A percentile compares a stretch with the other conserved stretches of the same genome.
Evolutionary conservation across 164 flowering plant species (phyloP).

Genomic region (Piper longum): DNA sequence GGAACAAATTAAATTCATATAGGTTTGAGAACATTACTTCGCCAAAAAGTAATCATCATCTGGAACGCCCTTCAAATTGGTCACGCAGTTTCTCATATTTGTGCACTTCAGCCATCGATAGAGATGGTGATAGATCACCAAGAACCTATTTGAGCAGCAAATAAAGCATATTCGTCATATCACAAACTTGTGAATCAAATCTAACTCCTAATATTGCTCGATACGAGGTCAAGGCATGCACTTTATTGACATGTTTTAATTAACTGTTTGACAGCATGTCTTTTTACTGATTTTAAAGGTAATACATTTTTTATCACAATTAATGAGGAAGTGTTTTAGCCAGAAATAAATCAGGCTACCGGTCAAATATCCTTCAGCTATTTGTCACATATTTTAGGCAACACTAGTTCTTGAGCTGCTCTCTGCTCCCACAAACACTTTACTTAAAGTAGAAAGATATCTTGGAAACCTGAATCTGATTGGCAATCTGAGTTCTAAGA

Average conservation of each 20-base stretch:
- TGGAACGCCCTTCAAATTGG: constrained; percentile 57
- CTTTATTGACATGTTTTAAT: too few species aligned
- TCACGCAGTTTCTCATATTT: constrained; percentile 63
- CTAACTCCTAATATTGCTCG: too few species aligned
- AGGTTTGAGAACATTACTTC: neutral
- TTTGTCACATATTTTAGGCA: neutral
- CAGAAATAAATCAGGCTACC: neutral
- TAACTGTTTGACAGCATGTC: too few species aligned
- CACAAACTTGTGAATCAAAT: too few species aligned
- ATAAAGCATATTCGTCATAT: neutral
- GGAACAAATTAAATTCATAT: neutral
- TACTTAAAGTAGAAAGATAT: neutral
- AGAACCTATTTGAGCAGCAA: constrained; percentile 37
- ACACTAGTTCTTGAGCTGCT: neutral
- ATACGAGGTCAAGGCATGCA: too few species aligned
- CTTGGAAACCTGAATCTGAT: constrained; percentile 25
- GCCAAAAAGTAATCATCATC: constrained; percentile 1
- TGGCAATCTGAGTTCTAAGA: constrained; percentile 3
- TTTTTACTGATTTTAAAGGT: too few species aligned
- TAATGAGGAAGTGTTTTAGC: too few species aligned
- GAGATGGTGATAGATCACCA: constrained; percentile 58
- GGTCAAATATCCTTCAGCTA: neutral
- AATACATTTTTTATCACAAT: too few species aligned
- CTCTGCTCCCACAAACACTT: neutral
- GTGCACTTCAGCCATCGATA: constrained; percentile 61